A percentile compares a stretch with the other conserved stretches of the same genome.
Conservation (phyloP, 2,329 filamentous ascomycete genomes). For the Cladosporium sp. region DNA sequence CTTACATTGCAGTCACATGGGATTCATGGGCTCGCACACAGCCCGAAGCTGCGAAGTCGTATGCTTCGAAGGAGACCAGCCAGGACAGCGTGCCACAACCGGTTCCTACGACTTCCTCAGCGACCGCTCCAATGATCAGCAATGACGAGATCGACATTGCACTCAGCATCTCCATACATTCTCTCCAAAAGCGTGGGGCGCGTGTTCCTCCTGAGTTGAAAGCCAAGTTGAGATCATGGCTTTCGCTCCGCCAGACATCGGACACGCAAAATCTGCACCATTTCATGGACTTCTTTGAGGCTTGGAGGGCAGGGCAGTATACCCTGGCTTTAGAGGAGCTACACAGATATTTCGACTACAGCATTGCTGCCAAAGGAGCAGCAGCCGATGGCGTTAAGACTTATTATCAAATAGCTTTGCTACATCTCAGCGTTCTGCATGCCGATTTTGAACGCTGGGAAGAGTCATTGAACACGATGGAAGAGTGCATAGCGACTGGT, state of each 20-base stretch:
- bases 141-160: slow-evolving; percentile 39
- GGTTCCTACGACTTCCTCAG: slow-evolving; percentile 25
- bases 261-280: slow-evolving; percentile 28
- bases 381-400: slow-evolving; percentile 54
- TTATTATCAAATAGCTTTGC: slow-evolving; percentile 90
- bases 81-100: slow-evolving; percentile 15
- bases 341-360: slow-evolving; percentile 95
- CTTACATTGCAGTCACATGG: slow-evolving; percentile 46
- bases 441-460: slow-evolving; percentile 89
- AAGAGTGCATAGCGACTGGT: slow-evolving; percentile 83
- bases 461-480: slow-evolving; percentile 89
- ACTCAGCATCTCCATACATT: slow-evolving; percentile 81
- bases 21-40: slow-evolving; percentile 7
- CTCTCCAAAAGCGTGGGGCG: slow-evolving; percentile 77
- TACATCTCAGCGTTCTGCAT: slow-evolving; percentile 89
- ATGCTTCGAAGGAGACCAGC: background rate
- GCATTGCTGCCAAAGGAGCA: slow-evolving; percentile 35
- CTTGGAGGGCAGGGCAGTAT: slow-evolving; percentile 88
- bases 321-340: slow-evolving; percentile 84
- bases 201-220: slow-evolving; percentile 72
- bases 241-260: slow-evolving; percentile 23
- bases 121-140: slow-evolving; percentile 15
- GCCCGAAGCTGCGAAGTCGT: slow-evolving; percentile 18
- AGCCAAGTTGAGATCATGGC: slow-evolving; percentile 54
- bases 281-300: slow-evolving; percentile 65